phyloP scores from a whole-genome alignment of 2,329 filamentous ascomycete genomes.

The Colletotrichum sp. region DNA sequence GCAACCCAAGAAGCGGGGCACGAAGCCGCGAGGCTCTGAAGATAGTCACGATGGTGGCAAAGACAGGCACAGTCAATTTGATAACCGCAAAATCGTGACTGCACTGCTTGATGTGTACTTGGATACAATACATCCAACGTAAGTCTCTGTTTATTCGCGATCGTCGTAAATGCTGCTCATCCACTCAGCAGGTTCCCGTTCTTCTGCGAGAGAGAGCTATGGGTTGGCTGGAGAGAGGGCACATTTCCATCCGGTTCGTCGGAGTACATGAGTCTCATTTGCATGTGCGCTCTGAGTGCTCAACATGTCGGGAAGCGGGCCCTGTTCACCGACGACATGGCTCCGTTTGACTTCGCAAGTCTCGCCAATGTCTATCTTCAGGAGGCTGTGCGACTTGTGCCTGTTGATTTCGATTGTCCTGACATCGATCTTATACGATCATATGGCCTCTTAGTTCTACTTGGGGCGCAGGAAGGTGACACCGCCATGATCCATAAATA shows the following conservation, averaged over 20 bases:
- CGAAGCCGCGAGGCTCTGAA: background rate
- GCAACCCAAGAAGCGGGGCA: background rate
- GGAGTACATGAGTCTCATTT: background rate
- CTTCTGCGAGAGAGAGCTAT: background rate
- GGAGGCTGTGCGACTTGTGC: background rate
- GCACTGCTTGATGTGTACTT: background rate
- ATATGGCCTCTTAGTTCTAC: constrained; percentile 5
- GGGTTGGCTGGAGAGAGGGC: background rate
- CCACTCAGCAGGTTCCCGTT: background rate
- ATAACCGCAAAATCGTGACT: background rate
- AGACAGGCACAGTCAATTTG: background rate
- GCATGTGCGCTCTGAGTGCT: background rate
- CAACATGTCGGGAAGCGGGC: background rate
- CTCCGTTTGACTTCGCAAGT: background rate
- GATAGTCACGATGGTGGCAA: background rate
- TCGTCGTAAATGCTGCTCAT: accelerated
- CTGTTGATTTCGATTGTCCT: background rate
- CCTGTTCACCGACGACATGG: background rate
- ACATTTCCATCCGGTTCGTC: background rate
- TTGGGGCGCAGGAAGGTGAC: constrained; percentile 6
- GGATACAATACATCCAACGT: background rate
- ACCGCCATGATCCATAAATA: constrained; percentile 16
- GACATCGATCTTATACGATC: constrained; percentile 1
- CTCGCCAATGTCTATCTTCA: background rate
- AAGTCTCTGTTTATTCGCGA: accelerated